Percentiles rank a stretch among this genome's conserved stretches.
These are phyloP conservation scores for Trametes polyzona DNA, from an alignment of 1,284 basidiomycete genomes.

Conservation along the genomic window DNA sequence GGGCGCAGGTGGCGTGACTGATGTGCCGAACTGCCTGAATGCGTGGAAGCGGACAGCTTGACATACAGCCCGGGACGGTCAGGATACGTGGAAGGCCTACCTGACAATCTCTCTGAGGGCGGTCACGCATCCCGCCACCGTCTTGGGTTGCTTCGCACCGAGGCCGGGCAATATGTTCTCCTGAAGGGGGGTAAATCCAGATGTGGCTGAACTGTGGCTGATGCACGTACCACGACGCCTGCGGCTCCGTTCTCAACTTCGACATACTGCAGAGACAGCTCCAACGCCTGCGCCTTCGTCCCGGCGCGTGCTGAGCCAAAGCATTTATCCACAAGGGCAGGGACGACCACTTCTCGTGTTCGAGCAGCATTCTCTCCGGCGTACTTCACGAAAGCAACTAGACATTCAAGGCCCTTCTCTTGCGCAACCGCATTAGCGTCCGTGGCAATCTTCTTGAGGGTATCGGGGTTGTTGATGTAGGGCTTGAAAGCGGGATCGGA, in stretches of 20 bases:
- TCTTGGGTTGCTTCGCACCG: conserved; percentile 93
- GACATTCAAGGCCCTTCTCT: conserved; percentile 93
- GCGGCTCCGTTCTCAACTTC: conserved; percentile 93
- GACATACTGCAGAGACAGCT: conserved; percentile 88
- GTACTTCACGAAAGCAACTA: conserved; percentile 86
- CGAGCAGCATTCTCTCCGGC: conserved; percentile 88
- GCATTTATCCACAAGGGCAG: conserved; percentile 94
- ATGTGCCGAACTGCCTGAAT: conserved; percentile 80
- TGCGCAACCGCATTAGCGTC: conserved; percentile 98
- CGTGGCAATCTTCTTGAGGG: conserved; percentile 85
- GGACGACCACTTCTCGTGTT: conserved; percentile 82
- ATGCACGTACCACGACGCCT: conserved; percentile 80
- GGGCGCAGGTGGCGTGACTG: conserved; percentile 75
- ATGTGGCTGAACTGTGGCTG: conserved; percentile 19
- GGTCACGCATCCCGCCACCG: conserved; percentile 82
- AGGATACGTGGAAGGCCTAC: conserved; percentile 40
- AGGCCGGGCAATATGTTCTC: conserved; percentile 85
- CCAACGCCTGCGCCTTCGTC: conserved; percentile 89
- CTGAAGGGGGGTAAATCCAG: conserved; percentile 46
- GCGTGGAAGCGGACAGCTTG: neutral
- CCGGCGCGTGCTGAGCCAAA: conserved; percentile 90
- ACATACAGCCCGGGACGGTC: neutral
- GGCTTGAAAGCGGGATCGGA: conserved; percentile 93
- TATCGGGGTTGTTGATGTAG: conserved; percentile 77
- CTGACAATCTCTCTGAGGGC: conserved; percentile 82